Percentiles rank a stretch among this genome's conserved stretches.
These are phyloP conservation scores for Psilocybe sp. DNA, from an alignment of 768 basidiomycete species.

Conservation along the genomic window DNA sequence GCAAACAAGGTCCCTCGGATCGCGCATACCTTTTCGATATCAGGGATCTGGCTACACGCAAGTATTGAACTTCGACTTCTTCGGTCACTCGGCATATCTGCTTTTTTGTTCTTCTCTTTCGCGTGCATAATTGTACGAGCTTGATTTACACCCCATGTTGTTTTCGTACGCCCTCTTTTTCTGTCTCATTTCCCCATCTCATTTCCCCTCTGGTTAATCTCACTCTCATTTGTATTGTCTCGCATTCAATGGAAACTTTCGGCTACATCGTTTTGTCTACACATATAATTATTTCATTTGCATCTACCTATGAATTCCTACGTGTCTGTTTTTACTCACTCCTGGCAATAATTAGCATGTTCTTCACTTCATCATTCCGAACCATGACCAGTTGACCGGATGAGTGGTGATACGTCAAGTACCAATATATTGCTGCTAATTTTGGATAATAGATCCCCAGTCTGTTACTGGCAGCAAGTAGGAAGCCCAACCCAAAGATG, in stretches of 20 bases:
- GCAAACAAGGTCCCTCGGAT: conserved; percentile 46
- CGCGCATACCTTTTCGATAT: conserved; percentile 77
- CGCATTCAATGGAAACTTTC: conserved; percentile 3
- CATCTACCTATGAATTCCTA: not conserved
- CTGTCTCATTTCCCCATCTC: conserved; percentile 10
- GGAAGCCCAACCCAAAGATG: too few species aligned
- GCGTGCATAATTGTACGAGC: conserved; percentile 8
- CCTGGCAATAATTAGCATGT: too few species aligned
- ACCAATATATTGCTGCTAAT: too few species aligned
- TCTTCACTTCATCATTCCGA: too few species aligned
- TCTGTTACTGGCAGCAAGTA: too few species aligned
- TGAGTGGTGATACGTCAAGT: too few species aligned
- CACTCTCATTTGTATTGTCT: conserved; percentile 14
- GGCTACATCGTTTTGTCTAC: conserved; percentile 6
- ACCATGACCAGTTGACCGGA: too few species aligned
- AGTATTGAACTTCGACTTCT: conserved; percentile 48
- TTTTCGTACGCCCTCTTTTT: conserved; percentile 21
- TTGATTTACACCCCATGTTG: conserved; percentile 16
- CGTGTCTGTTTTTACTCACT: not conserved
- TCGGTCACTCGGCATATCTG: conserved; percentile 3
- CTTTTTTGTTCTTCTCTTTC: conserved; percentile 13
- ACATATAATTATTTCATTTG: conserved; percentile 13
- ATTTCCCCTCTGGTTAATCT: not conserved
- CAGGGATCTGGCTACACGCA: conserved; percentile 80
- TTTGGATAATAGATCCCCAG: too few species aligned